phyloP scores from a whole-genome alignment of 2,329 filamentous ascomycete genomes.

The Aspergillus sp. region DNA sequence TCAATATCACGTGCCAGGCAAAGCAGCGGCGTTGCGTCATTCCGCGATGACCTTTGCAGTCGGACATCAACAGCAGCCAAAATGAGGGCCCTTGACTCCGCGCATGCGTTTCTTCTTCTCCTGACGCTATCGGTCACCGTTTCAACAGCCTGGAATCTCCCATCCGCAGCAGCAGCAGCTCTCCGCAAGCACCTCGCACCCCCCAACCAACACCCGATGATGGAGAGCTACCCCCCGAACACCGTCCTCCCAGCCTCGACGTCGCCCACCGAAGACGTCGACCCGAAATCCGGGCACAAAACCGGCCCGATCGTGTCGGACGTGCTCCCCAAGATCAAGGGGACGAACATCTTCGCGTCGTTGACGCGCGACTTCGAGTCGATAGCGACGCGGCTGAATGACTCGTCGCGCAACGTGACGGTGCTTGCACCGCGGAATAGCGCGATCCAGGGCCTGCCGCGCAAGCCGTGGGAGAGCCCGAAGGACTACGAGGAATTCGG shows the following conservation, averaged over 20 bases:
- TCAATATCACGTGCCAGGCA: slow-evolving; percentile 8
- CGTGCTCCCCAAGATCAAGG: slow-evolving; percentile 68
- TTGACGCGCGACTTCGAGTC: slow-evolving; percentile 66
- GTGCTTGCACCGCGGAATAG: slow-evolving; percentile 81
- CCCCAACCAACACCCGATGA: slow-evolving; percentile 15
- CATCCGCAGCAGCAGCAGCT: slow-evolving; percentile 3
- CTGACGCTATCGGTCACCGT: slow-evolving; percentile 7
- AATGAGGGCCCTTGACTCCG: slow-evolving; percentile 1
- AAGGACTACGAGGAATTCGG: slow-evolving; percentile 62
- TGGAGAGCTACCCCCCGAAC: slow-evolving; percentile 14
- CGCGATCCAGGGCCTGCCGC: slow-evolving; percentile 64
- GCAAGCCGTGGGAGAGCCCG: slow-evolving; percentile 65
- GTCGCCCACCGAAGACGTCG: slow-evolving; percentile 6
- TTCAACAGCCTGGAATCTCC: slow-evolving; percentile 6
- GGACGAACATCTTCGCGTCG: slow-evolving; percentile 74
- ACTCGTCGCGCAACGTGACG: slow-evolving; percentile 61
- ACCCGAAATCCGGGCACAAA: slow-evolving; percentile 14
- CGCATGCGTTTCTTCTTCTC: slow-evolving; percentile 2
- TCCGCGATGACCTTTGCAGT: slow-evolving; percentile 1
- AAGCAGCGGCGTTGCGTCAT: slow-evolving; percentile 14
- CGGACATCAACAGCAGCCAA: neutral
- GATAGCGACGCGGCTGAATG: slow-evolving; percentile 60
- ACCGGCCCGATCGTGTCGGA: slow-evolving; percentile 64
- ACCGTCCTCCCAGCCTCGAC: slow-evolving; percentile 14
- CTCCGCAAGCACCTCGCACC: slow-evolving; percentile 16